Base-by-base conservation (phyloP, 805 yeast species). In the Candida golubevii region DNA sequence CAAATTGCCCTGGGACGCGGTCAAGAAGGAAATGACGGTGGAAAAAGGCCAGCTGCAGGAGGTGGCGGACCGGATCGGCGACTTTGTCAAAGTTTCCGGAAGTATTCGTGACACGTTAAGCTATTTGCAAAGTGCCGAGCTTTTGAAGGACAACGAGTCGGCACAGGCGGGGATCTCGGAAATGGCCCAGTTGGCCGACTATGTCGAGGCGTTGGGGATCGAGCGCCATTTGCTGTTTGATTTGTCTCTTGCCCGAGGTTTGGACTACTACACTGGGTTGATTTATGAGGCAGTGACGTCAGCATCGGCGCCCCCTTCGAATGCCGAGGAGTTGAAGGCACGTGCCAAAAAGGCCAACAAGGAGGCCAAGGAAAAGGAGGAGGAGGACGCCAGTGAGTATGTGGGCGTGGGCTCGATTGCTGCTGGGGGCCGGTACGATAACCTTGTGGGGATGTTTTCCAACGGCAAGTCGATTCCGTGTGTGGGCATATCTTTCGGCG, bases 371-470 rank as follows among this genome's bases (percentile, higher is more conserved):
- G 42, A 40, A 12, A 65, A 59, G 34, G 86, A 77, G 13, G 91
- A 79, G 41, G 97, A 88, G 54, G 97, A 93, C 66, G 97, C 96
- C 45, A 86, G 95, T 42, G 97, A 88, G 52, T 88, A 86, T 57
- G 98, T 93, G 43, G 99, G 99, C 56, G 96, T 91, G 35, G 99
- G 99, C 31, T 93, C 99, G 6, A 89, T 93, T 59, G 96, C 97
- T 41, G 99, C 96, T 39, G 99, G 99, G 70, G 99, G 99, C 53
- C 87, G 99, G 67, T 93, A 93, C 67, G 99, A 93, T 66, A 85
- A 85, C 58, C 78, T 93, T 48, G 98, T 93, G 33, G 97, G 97
- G 55, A 93, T 93, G 99, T 93, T 93, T 64, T 82, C 95, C 35
- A 83, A 82, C 54, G 89, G 93, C 55, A 88, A 87, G 67, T 84